Evolutionary conservation across 2,329 filamentous ascomycete species (phyloP), one percentile per base, ranked within the genome.

Genomic region (Colletotrichum cereale): DNA sequence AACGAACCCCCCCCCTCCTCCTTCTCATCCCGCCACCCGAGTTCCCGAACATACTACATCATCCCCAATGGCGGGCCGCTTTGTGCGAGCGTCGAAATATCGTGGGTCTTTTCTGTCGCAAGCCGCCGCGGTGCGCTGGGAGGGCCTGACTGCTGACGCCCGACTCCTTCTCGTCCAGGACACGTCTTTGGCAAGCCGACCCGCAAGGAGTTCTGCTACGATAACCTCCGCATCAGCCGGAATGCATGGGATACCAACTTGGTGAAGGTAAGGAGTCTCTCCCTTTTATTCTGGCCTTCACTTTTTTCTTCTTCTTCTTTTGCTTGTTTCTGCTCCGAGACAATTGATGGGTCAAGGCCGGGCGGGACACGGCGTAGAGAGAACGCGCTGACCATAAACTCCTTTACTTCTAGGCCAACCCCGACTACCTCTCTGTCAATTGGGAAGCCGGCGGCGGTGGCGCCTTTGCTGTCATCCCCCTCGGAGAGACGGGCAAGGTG

Each of bases 191-290:
- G 96, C 82, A 96, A 97, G 85, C 86, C 94, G 74, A 97, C 95
- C 76, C 92, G 94, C 84, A 98, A 97, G 89, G 96, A 99, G 83
- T 93, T 94, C 89, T 98, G 95, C 87, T 99, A 98, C 85, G 96
- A 99, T 84, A 98, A 98, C 84, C 87, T 99, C 77, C 94, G 94
- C 81, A 94, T 99, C 83, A 98, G 95, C 80, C 94, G 93, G 84
- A 99, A 99, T 91, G 96, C 96, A 67, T 99, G 96, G 96, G 96
- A 99, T 83, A 98, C 95, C 79, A 99, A 99, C 86, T 86, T 99
- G 80, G 89, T 98, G 85, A 98, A 98, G 92, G 95, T 97, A 83
- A 82, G 87, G 64, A 38, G 64, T 26, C 40, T 26, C 40, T 34
- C n/a, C 14, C 34, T 5, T 38, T 50, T 56, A 3, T 24, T 47